These are phyloP conservation scores for Aspergillus egyptiacus DNA, from an alignment of 495 filamentous ascomycete genomes.

Conservation along the genomic window DNA sequence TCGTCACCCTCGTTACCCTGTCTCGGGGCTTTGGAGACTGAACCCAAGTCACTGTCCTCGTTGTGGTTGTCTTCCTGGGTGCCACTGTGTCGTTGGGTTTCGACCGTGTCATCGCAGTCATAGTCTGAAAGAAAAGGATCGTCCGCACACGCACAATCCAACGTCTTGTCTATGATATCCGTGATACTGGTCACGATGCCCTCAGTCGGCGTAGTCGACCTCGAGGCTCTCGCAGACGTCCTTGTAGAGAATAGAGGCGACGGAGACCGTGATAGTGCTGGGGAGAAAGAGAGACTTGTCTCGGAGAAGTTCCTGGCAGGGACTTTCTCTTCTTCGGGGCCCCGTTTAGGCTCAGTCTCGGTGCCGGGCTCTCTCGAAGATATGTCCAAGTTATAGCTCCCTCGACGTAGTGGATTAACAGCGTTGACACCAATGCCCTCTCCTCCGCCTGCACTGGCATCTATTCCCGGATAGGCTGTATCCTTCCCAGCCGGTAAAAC, in stretches of 20 bases:
- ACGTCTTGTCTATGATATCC: slow-evolving; percentile 23
- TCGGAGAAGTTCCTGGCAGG: slow-evolving; percentile 5
- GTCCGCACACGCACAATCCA: slow-evolving; percentile 14
- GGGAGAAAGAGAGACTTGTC: not conserved
- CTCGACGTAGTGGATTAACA: too few relatives aligned
- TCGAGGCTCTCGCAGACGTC: not conserved
- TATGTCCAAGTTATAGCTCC: not conserved
- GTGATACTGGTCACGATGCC: slow-evolving; percentile 21
- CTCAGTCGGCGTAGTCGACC: slow-evolving; percentile 7
- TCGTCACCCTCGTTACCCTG: too few relatives aligned
- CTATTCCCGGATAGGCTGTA: too few relatives aligned
- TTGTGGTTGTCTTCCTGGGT: not conserved
- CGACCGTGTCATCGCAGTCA: not conserved
- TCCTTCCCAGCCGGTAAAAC: not conserved
- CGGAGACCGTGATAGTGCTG: not conserved
- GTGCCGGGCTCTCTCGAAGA: not conserved
- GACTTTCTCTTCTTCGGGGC: too few relatives aligned
- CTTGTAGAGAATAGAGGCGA: not conserved
- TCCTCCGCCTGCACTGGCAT: too few relatives aligned
- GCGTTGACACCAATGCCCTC: too few relatives aligned
- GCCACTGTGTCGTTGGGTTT: not conserved
- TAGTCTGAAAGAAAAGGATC: slow-evolving; percentile 27
- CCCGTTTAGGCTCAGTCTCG: not conserved
- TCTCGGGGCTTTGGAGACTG: too few relatives aligned
- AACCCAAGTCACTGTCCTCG: too few relatives aligned